Conservation (phyloP, 2,329 filamentous ascomycete genomes). For the Arthrobotrys sinensis region DNA sequence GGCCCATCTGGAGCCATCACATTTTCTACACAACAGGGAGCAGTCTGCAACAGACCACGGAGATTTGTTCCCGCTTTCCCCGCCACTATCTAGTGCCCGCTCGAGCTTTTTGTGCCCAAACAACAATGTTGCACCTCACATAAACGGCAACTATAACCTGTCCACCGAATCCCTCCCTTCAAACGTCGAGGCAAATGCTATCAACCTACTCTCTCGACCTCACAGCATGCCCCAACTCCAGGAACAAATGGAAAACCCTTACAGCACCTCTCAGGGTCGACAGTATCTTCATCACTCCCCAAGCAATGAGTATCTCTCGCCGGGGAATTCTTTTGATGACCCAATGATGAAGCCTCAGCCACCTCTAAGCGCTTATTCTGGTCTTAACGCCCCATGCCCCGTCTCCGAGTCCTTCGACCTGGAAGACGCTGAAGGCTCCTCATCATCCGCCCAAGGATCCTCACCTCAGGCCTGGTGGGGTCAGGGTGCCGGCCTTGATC, state of each 20-base stretch:
- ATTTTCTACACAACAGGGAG: conserved; percentile 58
- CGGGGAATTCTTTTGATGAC: conserved; percentile 57
- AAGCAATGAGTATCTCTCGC: conserved; percentile 55
- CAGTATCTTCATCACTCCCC: conserved; percentile 54
- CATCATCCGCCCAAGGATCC: conserved; percentile 58
- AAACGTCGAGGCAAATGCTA: conserved; percentile 57
- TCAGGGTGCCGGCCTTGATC: conserved; percentile 39
- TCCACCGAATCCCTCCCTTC: conserved; percentile 60
- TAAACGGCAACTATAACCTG: conserved; percentile 61
- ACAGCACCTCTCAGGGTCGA: conserved; percentile 37
- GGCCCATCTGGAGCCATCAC: conserved; percentile 50
- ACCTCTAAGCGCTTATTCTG: conserved; percentile 56
- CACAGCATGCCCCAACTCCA: conserved; percentile 60
- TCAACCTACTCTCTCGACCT: conserved; percentile 58
- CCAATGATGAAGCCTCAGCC: conserved; percentile 54
- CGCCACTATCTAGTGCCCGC: conserved; percentile 61
- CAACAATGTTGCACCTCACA: conserved; percentile 61
- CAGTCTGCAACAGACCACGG: conserved; percentile 55
- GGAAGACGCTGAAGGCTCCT: conserved; percentile 50
- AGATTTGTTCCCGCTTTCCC: conserved; percentile 61
- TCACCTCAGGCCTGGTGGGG: conserved; percentile 59
- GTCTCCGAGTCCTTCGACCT: conserved; percentile 49
- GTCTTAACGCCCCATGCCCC: conserved; percentile 51
- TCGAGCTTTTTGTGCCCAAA: conserved; percentile 60
- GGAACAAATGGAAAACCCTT: conserved; percentile 59